phyloP scores from a whole-genome alignment of 2,329 filamentous ascomycete species.

The Cladosporium sp. region DNA sequence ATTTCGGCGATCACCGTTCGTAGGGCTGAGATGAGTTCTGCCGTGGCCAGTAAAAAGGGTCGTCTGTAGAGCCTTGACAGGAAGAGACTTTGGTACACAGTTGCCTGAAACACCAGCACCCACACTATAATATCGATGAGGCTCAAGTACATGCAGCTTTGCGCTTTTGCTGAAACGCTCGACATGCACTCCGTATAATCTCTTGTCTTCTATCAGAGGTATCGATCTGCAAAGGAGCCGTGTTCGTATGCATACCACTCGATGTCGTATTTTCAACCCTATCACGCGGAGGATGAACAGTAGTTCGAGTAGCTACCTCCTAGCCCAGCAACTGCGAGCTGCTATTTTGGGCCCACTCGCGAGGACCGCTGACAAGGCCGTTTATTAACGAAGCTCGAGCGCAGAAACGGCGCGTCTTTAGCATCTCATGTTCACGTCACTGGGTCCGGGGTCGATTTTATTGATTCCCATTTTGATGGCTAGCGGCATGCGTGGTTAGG shows the following conservation, averaged over 20 bases:
- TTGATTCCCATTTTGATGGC: background rate
- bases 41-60: background rate
- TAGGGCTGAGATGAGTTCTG: slow-evolving; percentile 1
- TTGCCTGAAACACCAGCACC: background rate
- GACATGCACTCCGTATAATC: background rate
- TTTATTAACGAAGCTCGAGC: background rate
- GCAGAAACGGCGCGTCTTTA: background rate
- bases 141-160: background rate
- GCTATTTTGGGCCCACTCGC: background rate
- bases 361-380: background rate
- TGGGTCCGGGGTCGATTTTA: background rate
- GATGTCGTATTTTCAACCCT: background rate
- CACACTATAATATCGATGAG: background rate
- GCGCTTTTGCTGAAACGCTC: background rate
- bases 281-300: background rate
- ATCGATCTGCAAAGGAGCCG: background rate
- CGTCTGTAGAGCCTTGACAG: background rate
- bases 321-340: background rate
- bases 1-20: slow-evolving; percentile 7
- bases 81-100: slow-evolving; percentile 1
- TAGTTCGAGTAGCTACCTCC: background rate
- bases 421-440: background rate
- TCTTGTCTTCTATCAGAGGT: background rate
- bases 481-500: background rate
- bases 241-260: background rate